These are phyloP conservation scores for Diddensiella caesifluorescens DNA, from an alignment of 805 yeast species.

Conservation along the genomic window DNA sequence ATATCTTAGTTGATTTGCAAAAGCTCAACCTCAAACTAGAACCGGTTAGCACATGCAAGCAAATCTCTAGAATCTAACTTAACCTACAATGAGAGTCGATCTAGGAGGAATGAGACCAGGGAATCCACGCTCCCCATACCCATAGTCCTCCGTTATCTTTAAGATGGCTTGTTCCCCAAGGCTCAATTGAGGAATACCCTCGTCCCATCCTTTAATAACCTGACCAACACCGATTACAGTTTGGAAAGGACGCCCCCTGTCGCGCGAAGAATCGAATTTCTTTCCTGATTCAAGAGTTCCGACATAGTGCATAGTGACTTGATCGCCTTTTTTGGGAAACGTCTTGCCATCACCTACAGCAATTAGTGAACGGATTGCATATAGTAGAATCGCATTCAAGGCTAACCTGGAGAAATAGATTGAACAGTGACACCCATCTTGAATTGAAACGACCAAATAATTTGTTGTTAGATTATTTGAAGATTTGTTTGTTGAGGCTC, in stretches of 20 bases:
- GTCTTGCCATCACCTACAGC: conserved; percentile 72
- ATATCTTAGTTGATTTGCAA: conserved; percentile 24
- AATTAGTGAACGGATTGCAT: conserved; percentile 4
- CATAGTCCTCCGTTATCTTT: conserved; percentile 89
- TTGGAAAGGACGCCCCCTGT: conserved; percentile 93
- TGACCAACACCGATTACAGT: conserved; percentile 92
- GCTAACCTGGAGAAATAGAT: conserved; percentile 34
- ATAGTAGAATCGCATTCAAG: background rate
- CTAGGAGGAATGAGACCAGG: conserved; percentile 97
- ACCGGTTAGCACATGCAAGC: background rate
- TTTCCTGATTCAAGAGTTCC: conserved; percentile 95
- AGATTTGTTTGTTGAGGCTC: too few species aligned
- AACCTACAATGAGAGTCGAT: conserved; percentile 59
- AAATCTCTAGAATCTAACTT: too few species aligned
- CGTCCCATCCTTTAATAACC: conserved; percentile 96
- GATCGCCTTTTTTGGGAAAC: conserved; percentile 83
- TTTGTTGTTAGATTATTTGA: background rate
- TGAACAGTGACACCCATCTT: conserved; percentile 38
- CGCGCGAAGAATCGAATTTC: conserved; percentile 92
- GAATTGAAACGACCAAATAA: conserved; percentile 2
- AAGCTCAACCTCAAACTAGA: conserved; percentile 34
- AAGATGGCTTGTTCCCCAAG: conserved; percentile 90
- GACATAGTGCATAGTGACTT: conserved; percentile 89
- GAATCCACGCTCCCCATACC: conserved; percentile 91
- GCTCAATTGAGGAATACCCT: conserved; percentile 85